Conservation (phyloP, 345 rosid genomes). For the Lenwebbia sp. region DNA sequence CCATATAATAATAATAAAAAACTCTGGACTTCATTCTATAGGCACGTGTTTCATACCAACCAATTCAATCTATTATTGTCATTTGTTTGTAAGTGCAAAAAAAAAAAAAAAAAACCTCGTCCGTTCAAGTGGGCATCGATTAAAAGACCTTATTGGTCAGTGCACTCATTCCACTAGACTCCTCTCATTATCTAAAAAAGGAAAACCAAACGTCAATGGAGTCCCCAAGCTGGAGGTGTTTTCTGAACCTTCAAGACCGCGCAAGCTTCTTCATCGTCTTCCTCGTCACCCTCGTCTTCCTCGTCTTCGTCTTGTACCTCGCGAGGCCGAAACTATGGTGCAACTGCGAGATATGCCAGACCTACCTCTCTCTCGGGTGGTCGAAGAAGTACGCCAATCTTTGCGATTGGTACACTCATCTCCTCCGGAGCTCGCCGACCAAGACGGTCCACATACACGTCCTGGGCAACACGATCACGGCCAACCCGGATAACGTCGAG, state of each 20-base stretch:
- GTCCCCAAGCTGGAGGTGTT: not conserved
- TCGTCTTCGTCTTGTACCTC: constrained; percentile 1
- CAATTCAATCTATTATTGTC: not conserved
- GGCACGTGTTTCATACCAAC: not conserved
- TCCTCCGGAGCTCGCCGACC: constrained; percentile 39
- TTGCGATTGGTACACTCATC: constrained; percentile 71
- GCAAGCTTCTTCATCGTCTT: not conserved
- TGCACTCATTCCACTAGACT: not conserved
- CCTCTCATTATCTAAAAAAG: not conserved
- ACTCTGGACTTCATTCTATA: not conserved
- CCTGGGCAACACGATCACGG: constrained; percentile 52
- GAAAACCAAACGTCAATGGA: not conserved
- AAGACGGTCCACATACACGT: constrained; percentile 66
- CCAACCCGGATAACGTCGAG: constrained; percentile 59
- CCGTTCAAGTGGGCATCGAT: not conserved
- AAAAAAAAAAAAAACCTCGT: not conserved
- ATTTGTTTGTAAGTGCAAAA: not conserved
- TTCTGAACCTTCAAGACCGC: not conserved
- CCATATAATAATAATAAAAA: too few relatives aligned
- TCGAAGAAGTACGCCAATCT: constrained; percentile 41
- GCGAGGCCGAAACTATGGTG: constrained; percentile 37
- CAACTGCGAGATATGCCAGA: constrained; percentile 54
- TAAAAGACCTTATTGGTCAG: not conserved
- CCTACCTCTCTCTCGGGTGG: constrained; percentile 54
- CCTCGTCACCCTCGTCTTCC: constrained; percentile 2